phyloP scores from a whole-genome alignment of 164 flowering plant genomes.

The Vitis vinifera region ASM3070453v1 NC_081814.1:5805001-5805500 shows the following conservation, averaged over 20 bases:
- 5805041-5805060: slow-evolving; percentile 78
- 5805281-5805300: slow-evolving; percentile 83
- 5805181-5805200: slow-evolving; percentile 55
- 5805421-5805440: slow-evolving; percentile 49
- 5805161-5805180: slow-evolving; percentile 48
- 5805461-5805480: too few species aligned
- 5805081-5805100: slow-evolving; percentile 74
- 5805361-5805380: slow-evolving; percentile 55
- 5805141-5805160: slow-evolving; percentile 53
- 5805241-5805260: slow-evolving; percentile 78
- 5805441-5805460: too few species aligned
- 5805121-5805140: slow-evolving; percentile 78
- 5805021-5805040: slow-evolving; percentile 64
- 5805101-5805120: slow-evolving; percentile 86
- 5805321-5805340: slow-evolving; percentile 66
- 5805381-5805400: slow-evolving; percentile 92
- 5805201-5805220: slow-evolving; percentile 70
- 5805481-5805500: too few species aligned
- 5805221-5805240: slow-evolving; percentile 91
- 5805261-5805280: slow-evolving; percentile 57
- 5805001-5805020: slow-evolving; percentile 61
- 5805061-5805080: slow-evolving; percentile 70
- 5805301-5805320: slow-evolving; percentile 88
- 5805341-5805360: slow-evolving; percentile 53
- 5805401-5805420: slow-evolving; percentile 78